Evolutionary conservation across 208 protist genomes (phyloP), one percentile per base, ranked within the genome.

Genomic region (Trichomonas tenax): DNA sequence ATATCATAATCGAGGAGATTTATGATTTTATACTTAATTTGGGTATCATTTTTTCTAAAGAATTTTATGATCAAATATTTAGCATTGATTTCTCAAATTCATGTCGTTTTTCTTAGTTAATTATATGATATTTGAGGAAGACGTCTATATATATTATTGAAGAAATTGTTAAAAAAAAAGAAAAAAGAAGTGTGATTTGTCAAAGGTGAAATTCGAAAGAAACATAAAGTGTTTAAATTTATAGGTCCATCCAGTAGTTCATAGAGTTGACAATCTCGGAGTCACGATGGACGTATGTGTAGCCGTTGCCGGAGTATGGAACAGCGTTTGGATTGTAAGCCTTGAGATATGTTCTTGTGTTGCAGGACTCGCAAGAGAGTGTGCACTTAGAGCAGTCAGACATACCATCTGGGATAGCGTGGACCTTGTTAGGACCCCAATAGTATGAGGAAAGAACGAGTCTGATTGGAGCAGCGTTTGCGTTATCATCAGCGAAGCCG

Each of bases 401-500:
- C n/a, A 96, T 36, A 26, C 97, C 97, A 96, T 98, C 97, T 21
- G 97, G 97, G 41, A 98, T 97, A 49, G 89, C 15, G 14, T 86
- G 36, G n/a, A 58, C 49, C 8, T 58, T 58, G 15, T 58, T 58
- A 15, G 8, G 11, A 58, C 49, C 49, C 49, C 49, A 98, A 2
- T 96, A 97, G 36, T 90, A 98, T 23, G 96, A 97, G 21, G 97
- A 98, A 3, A 98, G 93, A 11, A 98, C 58, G 17, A 97, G 34
- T 11, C 97, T 11, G 31, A 98, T 97, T 38, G 97, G 97, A 8
- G 96, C 97, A 21, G 49, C 49, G 26, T 98, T 97, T 26, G 98
- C 97, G 40, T 97, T 49, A 72, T 98, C 98, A 97, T 98, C 97
- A 31, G 8, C 89, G 31, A 96, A 97, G 17, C 97, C 97, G 38